phyloP scores from a whole-genome alignment of 306 rosid genomes.

The Geum urbanum region DNA sequence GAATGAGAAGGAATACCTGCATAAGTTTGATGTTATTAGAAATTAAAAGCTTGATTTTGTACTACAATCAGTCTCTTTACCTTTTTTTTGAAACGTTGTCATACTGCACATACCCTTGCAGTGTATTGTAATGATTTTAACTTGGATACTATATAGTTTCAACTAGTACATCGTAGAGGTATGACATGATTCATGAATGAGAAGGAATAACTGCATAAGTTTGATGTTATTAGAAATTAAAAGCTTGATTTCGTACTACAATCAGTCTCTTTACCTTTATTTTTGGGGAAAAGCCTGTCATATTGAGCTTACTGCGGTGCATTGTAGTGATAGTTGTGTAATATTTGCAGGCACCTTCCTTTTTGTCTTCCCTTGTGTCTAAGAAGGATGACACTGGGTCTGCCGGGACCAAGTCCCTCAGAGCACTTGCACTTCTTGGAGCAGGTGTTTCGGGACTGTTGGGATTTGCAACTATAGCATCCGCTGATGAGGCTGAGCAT shows the following conservation, averaged over 20 bases:
- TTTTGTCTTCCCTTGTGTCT: conserved; percentile 46
- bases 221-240: neutral
- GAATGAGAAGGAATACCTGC: neutral
- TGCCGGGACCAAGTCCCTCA: conserved; percentile 55
- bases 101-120: neutral
- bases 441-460: conserved; percentile 79
- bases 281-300: neutral
- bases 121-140: conserved; percentile 1
- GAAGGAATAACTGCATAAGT: neutral
- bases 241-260: neutral
- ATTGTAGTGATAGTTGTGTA: conserved; percentile 8
- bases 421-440: conserved; percentile 85
- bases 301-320: neutral
- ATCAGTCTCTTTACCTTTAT: neutral
- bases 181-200: neutral
- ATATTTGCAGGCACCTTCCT: conserved; percentile 47
- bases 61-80: neutral
- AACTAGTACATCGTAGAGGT: no score
- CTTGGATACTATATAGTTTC: no score
- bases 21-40: neutral
- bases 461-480: conserved; percentile 71
- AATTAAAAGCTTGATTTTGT: neutral
- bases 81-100: neutral
- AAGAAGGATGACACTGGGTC: conserved; percentile 56
- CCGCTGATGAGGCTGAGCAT: conserved; percentile 97